Conservation (phyloP, 31 red algal species). For the Bonnemaisonia californica region DNA sequence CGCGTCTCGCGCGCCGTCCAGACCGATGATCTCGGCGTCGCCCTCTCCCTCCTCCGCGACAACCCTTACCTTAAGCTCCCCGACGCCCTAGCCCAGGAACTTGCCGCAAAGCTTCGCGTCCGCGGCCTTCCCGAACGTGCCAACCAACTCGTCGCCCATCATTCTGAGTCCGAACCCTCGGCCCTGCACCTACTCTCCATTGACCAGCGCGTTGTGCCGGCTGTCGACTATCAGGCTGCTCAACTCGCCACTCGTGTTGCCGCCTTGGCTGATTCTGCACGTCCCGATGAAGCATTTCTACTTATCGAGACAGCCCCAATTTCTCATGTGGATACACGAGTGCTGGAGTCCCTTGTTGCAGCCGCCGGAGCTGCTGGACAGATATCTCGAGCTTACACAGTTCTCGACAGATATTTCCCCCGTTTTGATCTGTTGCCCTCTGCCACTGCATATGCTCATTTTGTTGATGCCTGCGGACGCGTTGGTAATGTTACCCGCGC, state of each 20-base stretch:
- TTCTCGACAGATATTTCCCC: constrained; percentile 39
- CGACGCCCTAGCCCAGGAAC: constrained; percentile 31
- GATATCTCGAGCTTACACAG: constrained; percentile 16
- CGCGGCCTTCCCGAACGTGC: constrained; percentile 26
- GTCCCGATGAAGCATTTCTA: constrained; percentile 3
- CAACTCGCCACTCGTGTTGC: not conserved
- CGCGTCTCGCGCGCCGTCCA: constrained; percentile 32
- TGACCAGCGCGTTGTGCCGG: not conserved
- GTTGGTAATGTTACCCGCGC: constrained; percentile 42
- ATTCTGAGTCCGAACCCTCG: not conserved
- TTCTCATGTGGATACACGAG: not conserved
- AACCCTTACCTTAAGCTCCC: constrained; percentile 55
- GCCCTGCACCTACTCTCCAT: constrained; percentile 21
- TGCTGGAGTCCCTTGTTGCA: constrained; percentile 22
- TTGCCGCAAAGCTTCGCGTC: constrained; percentile 47
- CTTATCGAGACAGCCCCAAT: not conserved
- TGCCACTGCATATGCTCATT: constrained; percentile 25
- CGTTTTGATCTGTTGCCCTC: constrained; percentile 18
- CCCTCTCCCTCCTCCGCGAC: constrained; percentile 36
- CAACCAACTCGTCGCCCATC: constrained; percentile 14
- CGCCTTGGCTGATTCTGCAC: not conserved
- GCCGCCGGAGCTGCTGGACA: constrained; percentile 20
- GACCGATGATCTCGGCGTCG: constrained; percentile 34
- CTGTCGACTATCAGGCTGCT: not conserved
- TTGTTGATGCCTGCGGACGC: constrained; percentile 50